phyloP scores from a whole-genome alignment of 2,329 filamentous ascomycete species.

The Nemania abortiva region DNA sequence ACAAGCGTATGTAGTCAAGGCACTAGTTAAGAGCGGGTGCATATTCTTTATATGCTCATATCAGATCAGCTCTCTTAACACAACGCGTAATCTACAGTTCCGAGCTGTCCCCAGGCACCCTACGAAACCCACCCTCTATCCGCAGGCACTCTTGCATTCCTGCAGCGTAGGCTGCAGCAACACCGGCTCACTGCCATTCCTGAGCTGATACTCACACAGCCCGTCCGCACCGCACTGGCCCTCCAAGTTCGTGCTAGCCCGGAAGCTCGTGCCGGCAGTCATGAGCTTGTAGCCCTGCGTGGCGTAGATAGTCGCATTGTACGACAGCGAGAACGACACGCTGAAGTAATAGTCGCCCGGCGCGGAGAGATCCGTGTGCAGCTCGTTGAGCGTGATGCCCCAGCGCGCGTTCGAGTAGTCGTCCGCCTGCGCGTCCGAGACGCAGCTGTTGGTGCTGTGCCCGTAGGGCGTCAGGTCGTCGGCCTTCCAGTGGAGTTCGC shows the following conservation, averaged over 20 bases:
- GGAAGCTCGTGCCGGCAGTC: conserved; percentile 15
- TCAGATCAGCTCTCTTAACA: background rate
- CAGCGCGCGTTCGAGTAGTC: conserved; percentile 35
- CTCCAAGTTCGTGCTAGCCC: conserved; percentile 34
- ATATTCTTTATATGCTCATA: too few species aligned
- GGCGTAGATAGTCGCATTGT: conserved; percentile 37
- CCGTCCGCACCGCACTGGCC: conserved; percentile 40
- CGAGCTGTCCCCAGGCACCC: background rate
- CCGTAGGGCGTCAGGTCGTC: conserved; percentile 41
- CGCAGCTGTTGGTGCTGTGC: conserved; percentile 37
- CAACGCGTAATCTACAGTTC: background rate
- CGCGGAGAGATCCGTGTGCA: conserved; percentile 33
- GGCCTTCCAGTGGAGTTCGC: conserved; percentile 42
- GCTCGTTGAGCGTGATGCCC: conserved; percentile 41
- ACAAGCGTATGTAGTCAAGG: too few species aligned
- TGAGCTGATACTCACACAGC: conserved; percentile 38
- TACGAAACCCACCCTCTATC: conserved; percentile 14
- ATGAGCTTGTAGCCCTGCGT: conserved; percentile 40
- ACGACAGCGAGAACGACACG: conserved; percentile 38
- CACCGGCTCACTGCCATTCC: conserved; percentile 34
- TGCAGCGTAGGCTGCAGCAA: conserved; percentile 41
- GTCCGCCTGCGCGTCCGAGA: background rate
- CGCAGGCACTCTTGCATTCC: conserved; percentile 43
- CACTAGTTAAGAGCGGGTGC: too few species aligned
- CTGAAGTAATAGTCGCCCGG: conserved; percentile 38